Evolutionary conservation across 805 yeast species (phyloP).

Genomic region (Wickerhamomyces chambardii): DNA sequence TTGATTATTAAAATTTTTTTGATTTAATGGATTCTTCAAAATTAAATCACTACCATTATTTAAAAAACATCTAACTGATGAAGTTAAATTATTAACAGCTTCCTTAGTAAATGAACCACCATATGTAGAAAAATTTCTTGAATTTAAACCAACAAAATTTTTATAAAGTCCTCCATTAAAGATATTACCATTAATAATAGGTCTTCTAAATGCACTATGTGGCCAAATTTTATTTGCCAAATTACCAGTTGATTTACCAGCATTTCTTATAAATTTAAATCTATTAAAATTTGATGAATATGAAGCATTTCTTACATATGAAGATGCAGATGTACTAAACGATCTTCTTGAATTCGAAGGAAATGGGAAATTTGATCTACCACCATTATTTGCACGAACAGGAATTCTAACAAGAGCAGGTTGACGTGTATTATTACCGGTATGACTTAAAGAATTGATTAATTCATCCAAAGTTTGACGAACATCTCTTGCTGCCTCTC

Average conservation of each 20-base stretch:
- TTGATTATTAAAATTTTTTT: slow-evolving; percentile 9
- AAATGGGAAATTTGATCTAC: not conserved
- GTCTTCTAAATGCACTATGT: slow-evolving; percentile 15
- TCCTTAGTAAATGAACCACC: slow-evolving; percentile 34
- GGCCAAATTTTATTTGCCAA: slow-evolving; percentile 13
- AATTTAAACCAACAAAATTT: slow-evolving; percentile 24
- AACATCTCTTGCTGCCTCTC: slow-evolving; percentile 36
- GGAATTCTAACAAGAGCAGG: slow-evolving; percentile 30
- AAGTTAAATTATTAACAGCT: slow-evolving; percentile 49
- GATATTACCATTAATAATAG: slow-evolving; percentile 7
- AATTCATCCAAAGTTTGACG: slow-evolving; percentile 40
- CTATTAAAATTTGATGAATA: not conserved
- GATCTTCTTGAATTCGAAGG: not conserved
- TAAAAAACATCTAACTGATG: slow-evolving; percentile 31
- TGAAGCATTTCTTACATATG: no score
- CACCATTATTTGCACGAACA: slow-evolving; percentile 17
- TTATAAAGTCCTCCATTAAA: slow-evolving; percentile 19
- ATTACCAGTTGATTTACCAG: not conserved
- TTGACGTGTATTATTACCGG: slow-evolving; percentile 15
- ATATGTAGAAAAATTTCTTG: slow-evolving; percentile 29
- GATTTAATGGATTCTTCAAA: slow-evolving; percentile 10
- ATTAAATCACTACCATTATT: slow-evolving; percentile 22
- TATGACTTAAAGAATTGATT: slow-evolving; percentile 19
- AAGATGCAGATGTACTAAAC: no score
- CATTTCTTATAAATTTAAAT: no score